phyloP scores from a whole-genome alignment of 2,329 filamentous ascomycete genomes.

The Dothistroma pini region DNA sequence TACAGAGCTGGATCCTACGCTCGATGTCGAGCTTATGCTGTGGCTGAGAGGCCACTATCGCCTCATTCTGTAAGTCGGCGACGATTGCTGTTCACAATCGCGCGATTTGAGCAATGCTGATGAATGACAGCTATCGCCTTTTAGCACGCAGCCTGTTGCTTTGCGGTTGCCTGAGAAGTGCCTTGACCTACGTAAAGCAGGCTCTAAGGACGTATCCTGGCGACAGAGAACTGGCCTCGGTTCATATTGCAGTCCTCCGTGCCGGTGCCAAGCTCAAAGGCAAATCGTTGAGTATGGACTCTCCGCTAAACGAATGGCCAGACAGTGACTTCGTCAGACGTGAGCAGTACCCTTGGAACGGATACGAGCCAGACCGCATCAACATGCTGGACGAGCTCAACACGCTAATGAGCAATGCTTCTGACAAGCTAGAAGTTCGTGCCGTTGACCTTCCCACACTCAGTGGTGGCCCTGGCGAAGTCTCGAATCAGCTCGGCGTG shows the following conservation, averaged over 20 bases:
- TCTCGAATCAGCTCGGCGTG: constrained; percentile 75
- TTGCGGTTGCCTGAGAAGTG: constrained; percentile 64
- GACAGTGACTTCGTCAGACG: constrained; percentile 66
- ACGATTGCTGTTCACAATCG: not conserved
- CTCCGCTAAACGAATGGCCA: constrained; percentile 49
- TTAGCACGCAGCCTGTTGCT: constrained; percentile 52
- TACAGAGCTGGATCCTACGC: constrained; percentile 20
- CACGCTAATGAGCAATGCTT: constrained; percentile 60
- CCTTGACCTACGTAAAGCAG: constrained; percentile 61
- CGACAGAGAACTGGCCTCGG: constrained; percentile 55
- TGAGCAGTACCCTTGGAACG: constrained; percentile 62
- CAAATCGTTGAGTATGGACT: not conserved
- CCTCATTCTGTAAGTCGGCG: constrained; percentile 21
- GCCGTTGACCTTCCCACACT: constrained; percentile 73
- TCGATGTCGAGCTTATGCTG: constrained; percentile 36
- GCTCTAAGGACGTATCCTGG: constrained; percentile 55
- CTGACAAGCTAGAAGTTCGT: constrained; percentile 77
- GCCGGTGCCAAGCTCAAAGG: constrained; percentile 25
- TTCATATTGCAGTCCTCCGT: constrained; percentile 49
- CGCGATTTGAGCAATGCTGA: constrained; percentile 12
- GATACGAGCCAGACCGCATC: constrained; percentile 57
- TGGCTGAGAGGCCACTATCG: constrained; percentile 45
- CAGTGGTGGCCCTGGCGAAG: constrained; percentile 17
- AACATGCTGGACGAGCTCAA: constrained; percentile 65
- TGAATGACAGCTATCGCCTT: constrained; percentile 20